These are phyloP conservation scores for Erigeron canadensis DNA, from an alignment of 129 eudicot species.

Conservation along the genomic window DNA sequence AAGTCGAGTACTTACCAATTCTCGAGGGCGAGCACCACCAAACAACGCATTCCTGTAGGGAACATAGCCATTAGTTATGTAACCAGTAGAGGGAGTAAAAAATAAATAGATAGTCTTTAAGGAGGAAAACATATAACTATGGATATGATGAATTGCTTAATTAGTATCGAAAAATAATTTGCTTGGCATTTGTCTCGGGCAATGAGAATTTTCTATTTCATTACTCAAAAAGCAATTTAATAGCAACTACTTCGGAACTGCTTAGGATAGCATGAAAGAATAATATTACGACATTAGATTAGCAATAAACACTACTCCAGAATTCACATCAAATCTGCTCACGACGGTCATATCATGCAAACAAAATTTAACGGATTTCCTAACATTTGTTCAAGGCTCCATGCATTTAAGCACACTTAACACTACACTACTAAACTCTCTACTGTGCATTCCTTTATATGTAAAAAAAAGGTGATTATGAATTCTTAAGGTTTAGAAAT, in stretches of 20 bases:
- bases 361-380: not conserved
- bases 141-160: not conserved
- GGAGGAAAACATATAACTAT: not conserved
- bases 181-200: not conserved
- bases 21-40: slow-evolving; percentile 96
- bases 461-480: not conserved
- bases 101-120: too few species aligned
- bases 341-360: not conserved
- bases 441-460: not conserved
- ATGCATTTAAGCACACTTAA: not conserved
- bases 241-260: not conserved
- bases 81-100: too few species aligned
- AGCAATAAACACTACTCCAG: not conserved
- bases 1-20: slow-evolving; percentile 53
- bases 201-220: not conserved
- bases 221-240: not conserved
- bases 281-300: not conserved
- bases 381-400: not conserved
- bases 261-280: not conserved
- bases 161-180: not conserved
- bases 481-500: not conserved
- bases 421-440: not conserved
- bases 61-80: slow-evolving; percentile 2
- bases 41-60: slow-evolving; percentile 60
- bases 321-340: not conserved